Base-by-base conservation (phyloP, 2,329 filamentous ascomycete species). In the Zymoseptoria crescenta region DNA sequence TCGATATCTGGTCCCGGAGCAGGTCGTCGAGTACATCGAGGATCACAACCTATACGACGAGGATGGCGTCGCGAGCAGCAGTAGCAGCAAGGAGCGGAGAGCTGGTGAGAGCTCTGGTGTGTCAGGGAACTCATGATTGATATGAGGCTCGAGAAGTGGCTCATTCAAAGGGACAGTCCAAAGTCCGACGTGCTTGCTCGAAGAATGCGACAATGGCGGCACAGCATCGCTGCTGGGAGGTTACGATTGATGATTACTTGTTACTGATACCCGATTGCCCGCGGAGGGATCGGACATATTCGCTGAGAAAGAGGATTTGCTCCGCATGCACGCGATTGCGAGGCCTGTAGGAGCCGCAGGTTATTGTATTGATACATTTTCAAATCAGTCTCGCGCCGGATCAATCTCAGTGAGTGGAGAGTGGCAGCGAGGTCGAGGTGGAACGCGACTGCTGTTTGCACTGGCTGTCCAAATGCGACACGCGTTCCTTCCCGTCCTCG, bases 1-100 rank as follows among this genome's bases (percentile, higher is more conserved):
- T 54, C 84, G 88, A 63, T 93, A 92, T 69, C 71, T 84, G 28
- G 86, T 90, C 35, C 89, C 90, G 0, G 83, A 86, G 49, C 83
- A 84, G 3, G 89, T 93, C 53, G 88, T 91, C 57, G 78, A 86
- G 48, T 74, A 74, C 64, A 74, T 74, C 60, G 73, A 74, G 54
- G 69, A 69, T 41, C 63, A 74, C 59, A 65, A 65, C 50, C 62
- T 74, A 21, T 74, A 74, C 62, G 72, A 72, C 52, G 73, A 74
- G 49, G 72, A 74, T 50, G 72, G 71, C 30, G 66, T 63, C 35
- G 67, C 61, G 41, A 68, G 62, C 49, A 65, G 62, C 8, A 61
- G 59, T 49, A 65, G 62, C 53, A 69, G 69, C 48, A 70, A 68
- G 65, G 65, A 64, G n/a, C 59, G 60, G 29, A 66, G 64, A 60